These are phyloP conservation scores for Trichosporon inkin DNA, from an alignment of 1,284 basidiomycete species.

Conservation along the genomic window DNA sequence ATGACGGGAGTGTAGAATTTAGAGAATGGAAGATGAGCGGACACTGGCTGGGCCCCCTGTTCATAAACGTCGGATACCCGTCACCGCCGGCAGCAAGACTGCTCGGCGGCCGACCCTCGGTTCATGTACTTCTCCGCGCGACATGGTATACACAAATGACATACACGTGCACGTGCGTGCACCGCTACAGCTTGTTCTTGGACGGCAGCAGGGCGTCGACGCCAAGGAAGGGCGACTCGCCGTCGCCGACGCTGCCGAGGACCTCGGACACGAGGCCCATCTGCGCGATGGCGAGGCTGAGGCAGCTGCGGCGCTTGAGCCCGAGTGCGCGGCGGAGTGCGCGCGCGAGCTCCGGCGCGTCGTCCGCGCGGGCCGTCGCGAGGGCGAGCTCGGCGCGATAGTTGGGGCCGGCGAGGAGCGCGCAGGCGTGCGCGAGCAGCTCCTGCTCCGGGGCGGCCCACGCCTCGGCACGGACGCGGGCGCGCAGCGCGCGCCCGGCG, in stretches of 20 bases:
- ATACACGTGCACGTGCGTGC: too few relatives aligned
- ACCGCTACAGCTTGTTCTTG: neutral
- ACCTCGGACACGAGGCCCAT: conserved; percentile 18
- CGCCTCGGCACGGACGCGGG: conserved; percentile 1
- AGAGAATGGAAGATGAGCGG: too few relatives aligned
- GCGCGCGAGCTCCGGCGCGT: conserved; percentile 10
- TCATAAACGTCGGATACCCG: too few relatives aligned
- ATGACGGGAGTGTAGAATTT: too few relatives aligned
- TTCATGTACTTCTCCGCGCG: too few relatives aligned
- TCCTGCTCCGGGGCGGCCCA: conserved; percentile 9
- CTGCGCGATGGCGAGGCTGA: conserved; percentile 19
- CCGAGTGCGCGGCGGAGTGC: conserved; percentile 10
- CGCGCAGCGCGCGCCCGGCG: conserved; percentile 7
- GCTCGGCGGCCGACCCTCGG: too few relatives aligned
- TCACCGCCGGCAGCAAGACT: too few relatives aligned
- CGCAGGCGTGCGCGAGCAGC: conserved; percentile 13
- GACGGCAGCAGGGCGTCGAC: conserved; percentile 11
- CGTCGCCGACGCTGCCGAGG: conserved; percentile 15
- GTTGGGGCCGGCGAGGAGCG: conserved; percentile 8
- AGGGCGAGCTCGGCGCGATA: neutral
- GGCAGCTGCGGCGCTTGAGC: conserved; percentile 11
- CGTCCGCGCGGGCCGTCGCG: neutral
- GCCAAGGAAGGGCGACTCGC: conserved; percentile 17
- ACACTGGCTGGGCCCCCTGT: too few relatives aligned
- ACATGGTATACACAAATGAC: too few relatives aligned